phyloP scores from a whole-genome alignment of 169 alveolate genomes.

The Plasmodium vinckei region DNA sequence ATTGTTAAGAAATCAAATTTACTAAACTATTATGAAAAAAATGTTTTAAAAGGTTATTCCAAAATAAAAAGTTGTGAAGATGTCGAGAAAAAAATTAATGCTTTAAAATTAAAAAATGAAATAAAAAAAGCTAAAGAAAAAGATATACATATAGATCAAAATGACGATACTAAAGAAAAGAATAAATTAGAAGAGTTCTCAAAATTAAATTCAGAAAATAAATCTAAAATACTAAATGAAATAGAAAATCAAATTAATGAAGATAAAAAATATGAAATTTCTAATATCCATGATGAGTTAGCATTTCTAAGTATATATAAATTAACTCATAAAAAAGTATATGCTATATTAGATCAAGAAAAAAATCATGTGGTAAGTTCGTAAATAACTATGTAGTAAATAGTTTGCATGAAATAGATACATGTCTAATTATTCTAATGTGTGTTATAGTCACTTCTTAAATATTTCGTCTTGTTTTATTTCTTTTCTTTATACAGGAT shows the following conservation, averaged over 20 bases:
- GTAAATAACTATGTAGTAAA: neutral
- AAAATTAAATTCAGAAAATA: conserved; percentile 25
- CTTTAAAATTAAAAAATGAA: neutral
- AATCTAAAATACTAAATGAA: conserved; percentile 40
- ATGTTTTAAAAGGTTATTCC: conserved; percentile 22
- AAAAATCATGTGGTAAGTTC: conserved; percentile 36
- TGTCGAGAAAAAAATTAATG: neutral
- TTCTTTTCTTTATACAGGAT: neutral
- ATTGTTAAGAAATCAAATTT: conserved; percentile 26
- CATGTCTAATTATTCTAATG: neutral
- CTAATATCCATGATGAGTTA: conserved; percentile 48
- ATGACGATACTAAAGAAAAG: conserved; percentile 4
- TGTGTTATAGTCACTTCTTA: neutral
- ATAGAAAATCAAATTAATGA: conserved; percentile 38
- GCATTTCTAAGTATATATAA: conserved; percentile 47
- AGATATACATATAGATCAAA: neutral
- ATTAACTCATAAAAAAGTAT: conserved; percentile 55
- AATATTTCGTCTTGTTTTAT: neutral
- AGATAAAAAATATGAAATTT: conserved; percentile 10
- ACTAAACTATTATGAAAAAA: conserved; percentile 55
- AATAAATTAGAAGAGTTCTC: conserved; percentile 3
- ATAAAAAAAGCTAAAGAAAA: neutral
- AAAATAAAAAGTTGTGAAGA: too few relatives aligned
- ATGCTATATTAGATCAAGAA: conserved; percentile 36
- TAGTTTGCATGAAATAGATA: neutral